These are phyloP conservation scores for Piper betle DNA, from an alignment of 164 flowering plant species.

Conservation along the genomic window DNA sequence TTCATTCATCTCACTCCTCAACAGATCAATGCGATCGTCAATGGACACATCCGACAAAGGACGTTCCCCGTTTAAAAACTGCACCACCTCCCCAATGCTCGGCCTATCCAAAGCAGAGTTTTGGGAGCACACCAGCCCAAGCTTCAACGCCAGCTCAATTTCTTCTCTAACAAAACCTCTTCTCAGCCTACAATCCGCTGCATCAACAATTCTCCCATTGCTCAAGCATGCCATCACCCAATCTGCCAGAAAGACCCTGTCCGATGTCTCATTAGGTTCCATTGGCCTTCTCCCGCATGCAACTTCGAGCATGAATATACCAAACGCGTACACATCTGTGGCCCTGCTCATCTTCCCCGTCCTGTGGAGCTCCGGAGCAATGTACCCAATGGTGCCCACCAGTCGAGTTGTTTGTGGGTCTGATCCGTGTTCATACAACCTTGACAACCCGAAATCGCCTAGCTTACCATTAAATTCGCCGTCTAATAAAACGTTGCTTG, in stretches of 20 bases:
- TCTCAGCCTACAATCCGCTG: constrained; percentile 12
- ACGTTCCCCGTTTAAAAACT: constrained; percentile 1
- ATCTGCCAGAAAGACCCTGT: constrained; percentile 3
- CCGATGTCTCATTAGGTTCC: not conserved
- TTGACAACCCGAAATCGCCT: constrained; percentile 18
- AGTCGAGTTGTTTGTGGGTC: constrained; percentile 11
- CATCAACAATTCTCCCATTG: constrained; percentile 8
- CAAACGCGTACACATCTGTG: constrained; percentile 14
- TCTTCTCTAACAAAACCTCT: not conserved
- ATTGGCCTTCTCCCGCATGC: constrained; percentile 14
- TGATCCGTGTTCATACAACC: constrained; percentile 10
- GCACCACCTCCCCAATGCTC: constrained; percentile 7
- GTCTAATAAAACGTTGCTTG: constrained; percentile 15
- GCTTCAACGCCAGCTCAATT: constrained; percentile 10
- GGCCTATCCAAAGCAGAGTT: constrained; percentile 2
- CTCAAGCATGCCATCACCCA: constrained; percentile 8
- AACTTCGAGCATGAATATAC: constrained; percentile 13
- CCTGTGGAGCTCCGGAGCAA: constrained; percentile 12
- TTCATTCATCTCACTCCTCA: too few relatives aligned
- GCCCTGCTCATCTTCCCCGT: constrained; percentile 10
- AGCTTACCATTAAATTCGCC: constrained; percentile 5
- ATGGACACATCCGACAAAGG: not conserved
- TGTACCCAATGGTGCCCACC: constrained; percentile 13
- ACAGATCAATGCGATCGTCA: not conserved
- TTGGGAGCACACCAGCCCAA: constrained; percentile 21